These are phyloP conservation scores for Beauveria varroae DNA, from an alignment of 2,329 filamentous ascomycete genomes.

Conservation along the genomic window DNA sequence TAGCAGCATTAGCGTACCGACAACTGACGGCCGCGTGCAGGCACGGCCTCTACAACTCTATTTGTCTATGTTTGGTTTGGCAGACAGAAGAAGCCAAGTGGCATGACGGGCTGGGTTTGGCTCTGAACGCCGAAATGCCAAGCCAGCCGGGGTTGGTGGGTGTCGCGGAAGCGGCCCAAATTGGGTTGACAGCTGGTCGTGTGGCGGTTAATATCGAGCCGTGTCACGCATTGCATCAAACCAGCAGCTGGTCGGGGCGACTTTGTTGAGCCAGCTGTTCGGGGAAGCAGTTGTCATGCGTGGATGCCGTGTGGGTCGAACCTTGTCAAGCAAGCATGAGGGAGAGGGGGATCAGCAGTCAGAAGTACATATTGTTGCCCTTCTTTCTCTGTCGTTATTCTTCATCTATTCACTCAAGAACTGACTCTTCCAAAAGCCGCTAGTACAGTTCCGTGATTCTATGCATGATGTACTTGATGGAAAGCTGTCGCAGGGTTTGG, in stretches of 20 bases:
- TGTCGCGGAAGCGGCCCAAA: background rate
- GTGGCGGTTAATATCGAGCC: constrained; percentile 8
- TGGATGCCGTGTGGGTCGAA: constrained; percentile 4
- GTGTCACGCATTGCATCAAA: background rate
- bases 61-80: too few species aligned
- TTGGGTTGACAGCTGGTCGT: constrained; percentile 8
- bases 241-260: background rate
- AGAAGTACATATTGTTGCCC: background rate
- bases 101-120: background rate
- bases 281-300: constrained; percentile 5
- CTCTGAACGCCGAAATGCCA: background rate
- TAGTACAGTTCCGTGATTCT: background rate
- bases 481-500: background rate
- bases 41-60: too few species aligned
- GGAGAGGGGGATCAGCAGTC: background rate
- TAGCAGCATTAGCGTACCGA: background rate
- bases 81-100: too few species aligned
- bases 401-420: background rate
- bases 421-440: background rate
- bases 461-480: background rate
- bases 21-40: background rate
- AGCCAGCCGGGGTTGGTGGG: background rate
- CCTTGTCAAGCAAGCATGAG: background rate
- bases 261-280: constrained; percentile 6
- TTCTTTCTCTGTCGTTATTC: background rate